phyloP scores from a whole-genome alignment of 371 early-diverging fungal genomes.

The Syncephalastrum sp. region DNA sequence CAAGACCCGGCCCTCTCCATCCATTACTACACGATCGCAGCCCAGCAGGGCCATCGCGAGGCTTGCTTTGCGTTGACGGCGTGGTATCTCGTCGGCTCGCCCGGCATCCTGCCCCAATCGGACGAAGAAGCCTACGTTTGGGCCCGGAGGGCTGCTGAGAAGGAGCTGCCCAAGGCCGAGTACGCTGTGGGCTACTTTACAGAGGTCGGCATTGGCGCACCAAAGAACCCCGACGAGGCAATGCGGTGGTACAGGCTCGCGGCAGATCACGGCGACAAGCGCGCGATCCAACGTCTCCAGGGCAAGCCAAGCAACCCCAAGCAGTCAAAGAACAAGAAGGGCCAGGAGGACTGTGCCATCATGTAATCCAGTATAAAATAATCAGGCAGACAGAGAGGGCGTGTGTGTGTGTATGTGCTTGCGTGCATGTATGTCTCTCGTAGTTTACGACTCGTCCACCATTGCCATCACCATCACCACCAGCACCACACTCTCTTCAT shows the following conservation, averaged over 20 bases:
- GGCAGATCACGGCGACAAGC: constrained; percentile 78
- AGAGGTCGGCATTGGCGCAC: constrained; percentile 82
- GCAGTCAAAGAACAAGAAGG: too few relatives aligned
- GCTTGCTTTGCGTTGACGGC: constrained; percentile 87
- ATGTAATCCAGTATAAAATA: too few relatives aligned
- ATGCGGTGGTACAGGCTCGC: constrained; percentile 82
- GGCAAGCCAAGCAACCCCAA: constrained; percentile 12
- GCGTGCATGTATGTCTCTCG: too few relatives aligned
- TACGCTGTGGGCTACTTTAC: constrained; percentile 87
- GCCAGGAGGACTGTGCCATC: too few relatives aligned
- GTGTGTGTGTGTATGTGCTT: too few relatives aligned
- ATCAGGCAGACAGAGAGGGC: too few relatives aligned
- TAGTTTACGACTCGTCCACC: too few relatives aligned
- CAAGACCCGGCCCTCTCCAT: constrained; percentile 71
- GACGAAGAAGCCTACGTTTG: constrained; percentile 88
- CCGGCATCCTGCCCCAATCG: constrained; percentile 72
- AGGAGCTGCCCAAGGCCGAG: constrained; percentile 83
- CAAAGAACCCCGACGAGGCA: constrained; percentile 67
- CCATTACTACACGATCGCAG: constrained; percentile 77
- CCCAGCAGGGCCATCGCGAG: constrained; percentile 87
- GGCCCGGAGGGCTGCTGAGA: constrained; percentile 86
- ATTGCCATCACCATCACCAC: too few relatives aligned
- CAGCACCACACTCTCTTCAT: too few relatives aligned
- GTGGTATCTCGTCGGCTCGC: constrained; percentile 88
- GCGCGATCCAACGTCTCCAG: constrained; percentile 60